These are phyloP conservation scores for Helotiales sp. DNA, from an alignment of 2,329 filamentous ascomycete species.

Conservation along the genomic window DNA sequence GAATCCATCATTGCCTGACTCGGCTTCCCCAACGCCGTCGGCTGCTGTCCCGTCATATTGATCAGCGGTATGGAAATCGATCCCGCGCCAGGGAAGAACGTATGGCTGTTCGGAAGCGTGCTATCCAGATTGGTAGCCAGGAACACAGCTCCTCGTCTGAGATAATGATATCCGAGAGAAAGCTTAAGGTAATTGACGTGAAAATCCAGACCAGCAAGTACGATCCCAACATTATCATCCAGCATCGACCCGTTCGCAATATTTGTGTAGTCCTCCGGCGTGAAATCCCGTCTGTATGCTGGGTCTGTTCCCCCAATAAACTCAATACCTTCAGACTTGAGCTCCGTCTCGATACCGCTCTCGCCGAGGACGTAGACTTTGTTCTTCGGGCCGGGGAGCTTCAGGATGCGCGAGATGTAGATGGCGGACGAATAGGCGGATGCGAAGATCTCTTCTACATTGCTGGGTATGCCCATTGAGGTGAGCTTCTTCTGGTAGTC, in stretches of 20 bases:
- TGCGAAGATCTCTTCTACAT: conserved; percentile 90
- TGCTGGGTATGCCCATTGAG: conserved; percentile 76
- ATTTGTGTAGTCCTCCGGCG: conserved; percentile 76
- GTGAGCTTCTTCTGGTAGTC: conserved; percentile 95
- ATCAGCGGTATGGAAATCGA: conserved; percentile 78
- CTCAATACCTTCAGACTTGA: conserved; percentile 76
- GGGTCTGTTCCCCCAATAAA: conserved; percentile 89
- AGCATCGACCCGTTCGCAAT: conserved; percentile 78
- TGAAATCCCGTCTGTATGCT: conserved; percentile 75
- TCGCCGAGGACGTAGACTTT: conserved; percentile 97
- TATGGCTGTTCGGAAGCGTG: conserved; percentile 80
- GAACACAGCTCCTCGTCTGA: conserved; percentile 81
- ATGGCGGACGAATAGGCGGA: conserved; percentile 91
- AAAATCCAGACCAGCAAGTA: conserved; percentile 89
- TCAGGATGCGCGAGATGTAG: conserved; percentile 92
- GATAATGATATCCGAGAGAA: conserved; percentile 82
- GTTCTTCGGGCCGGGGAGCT: conserved; percentile 77
- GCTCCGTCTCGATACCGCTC: conserved; percentile 86
- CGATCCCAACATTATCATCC: conserved; percentile 87
- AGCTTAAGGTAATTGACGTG: conserved; percentile 96
- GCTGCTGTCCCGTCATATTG: conserved; percentile 72
- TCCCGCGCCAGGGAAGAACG: conserved; percentile 91
- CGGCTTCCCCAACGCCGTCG: conserved; percentile 86
- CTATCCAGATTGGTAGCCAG: conserved; percentile 93
- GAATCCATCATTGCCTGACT: conserved; percentile 99